Conservation (phyloP, 169 alveolate species). For the Plasmodium gonderi region DNA sequence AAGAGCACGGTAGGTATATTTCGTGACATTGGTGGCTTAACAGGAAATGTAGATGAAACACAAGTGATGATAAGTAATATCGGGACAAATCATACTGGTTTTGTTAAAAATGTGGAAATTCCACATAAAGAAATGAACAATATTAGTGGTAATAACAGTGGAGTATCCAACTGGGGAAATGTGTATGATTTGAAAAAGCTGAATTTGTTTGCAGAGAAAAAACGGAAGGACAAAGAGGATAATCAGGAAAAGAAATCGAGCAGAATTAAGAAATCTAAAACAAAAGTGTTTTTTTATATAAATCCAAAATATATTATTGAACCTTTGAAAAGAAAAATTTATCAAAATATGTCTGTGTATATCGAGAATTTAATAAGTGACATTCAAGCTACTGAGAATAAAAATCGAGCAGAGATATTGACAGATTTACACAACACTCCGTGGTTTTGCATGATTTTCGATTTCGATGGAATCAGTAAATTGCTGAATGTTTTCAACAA, state of each 20-base stretch:
- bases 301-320: slow-evolving; percentile 67
- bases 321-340: slow-evolving; percentile 61
- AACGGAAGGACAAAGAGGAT: not conserved
- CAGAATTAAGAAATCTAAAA: slow-evolving; percentile 19
- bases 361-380: slow-evolving; percentile 74
- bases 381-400: slow-evolving; percentile 45
- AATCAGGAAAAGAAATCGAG: not conserved
- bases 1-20: not conserved
- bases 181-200: slow-evolving; percentile 2
- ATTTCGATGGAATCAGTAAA: slow-evolving; percentile 72
- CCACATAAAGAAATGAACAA: not conserved
- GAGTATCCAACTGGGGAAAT: not conserved
- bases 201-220: not conserved
- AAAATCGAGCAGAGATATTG: slow-evolving; percentile 52
- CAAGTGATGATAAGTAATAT: not conserved
- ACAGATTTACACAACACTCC: slow-evolving; percentile 46
- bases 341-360: slow-evolving; percentile 63
- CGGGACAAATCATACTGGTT: too few relatives aligned
- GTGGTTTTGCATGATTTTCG: slow-evolving; percentile 69
- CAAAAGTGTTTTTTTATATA: slow-evolving; percentile 62
- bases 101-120: not conserved
- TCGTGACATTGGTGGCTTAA: not conserved
- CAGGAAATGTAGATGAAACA: not conserved
- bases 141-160: not conserved
- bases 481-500: slow-evolving; percentile 52